A percentile compares a stretch with the other conserved stretches of the same genome.
Conservation (phyloP, 1,284 basidiomycete species). For the Irpex lacteus region DNA sequence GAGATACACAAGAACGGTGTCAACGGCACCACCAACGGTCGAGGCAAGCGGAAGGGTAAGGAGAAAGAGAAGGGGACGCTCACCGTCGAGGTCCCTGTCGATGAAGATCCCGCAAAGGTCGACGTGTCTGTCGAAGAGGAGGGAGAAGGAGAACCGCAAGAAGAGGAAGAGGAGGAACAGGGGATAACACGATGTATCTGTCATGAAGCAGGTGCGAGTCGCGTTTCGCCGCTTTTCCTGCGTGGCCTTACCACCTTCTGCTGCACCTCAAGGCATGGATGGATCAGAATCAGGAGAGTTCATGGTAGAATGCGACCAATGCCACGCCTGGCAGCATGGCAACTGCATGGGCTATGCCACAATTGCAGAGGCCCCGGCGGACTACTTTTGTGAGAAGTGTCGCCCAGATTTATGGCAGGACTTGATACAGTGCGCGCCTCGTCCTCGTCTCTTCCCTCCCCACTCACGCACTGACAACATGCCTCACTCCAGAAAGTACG, state of each 20-base stretch:
- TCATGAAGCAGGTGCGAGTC: constrained; percentile 75
- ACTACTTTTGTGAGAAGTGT: constrained; percentile 94
- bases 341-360: constrained; percentile 93
- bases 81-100: constrained; percentile 30
- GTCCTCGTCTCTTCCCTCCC: constrained; percentile 7
- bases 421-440: constrained; percentile 62
- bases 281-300: constrained; percentile 70
- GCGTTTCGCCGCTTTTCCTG: constrained; percentile 15
- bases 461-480: constrained; percentile 13
- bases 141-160: constrained; percentile 38
- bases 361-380: constrained; percentile 79
- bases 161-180: constrained; percentile 72
- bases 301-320: constrained; percentile 97
- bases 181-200: constrained; percentile 94
- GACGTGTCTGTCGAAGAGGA: constrained; percentile 35
- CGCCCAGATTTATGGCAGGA: constrained; percentile 83
- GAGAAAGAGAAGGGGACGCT: constrained; percentile 49
- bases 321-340: constrained; percentile 98
- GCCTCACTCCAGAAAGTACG: constrained; percentile 47
- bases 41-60: constrained; percentile 54
- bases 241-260: constrained; percentile 9
- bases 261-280: constrained; percentile 22
- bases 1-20: constrained; percentile 44
- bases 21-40: constrained; percentile 40
- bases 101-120: constrained; percentile 21